phyloP scores from a whole-genome alignment of 208 protist genomes.

The Trypanosoma theileri region DNA sequence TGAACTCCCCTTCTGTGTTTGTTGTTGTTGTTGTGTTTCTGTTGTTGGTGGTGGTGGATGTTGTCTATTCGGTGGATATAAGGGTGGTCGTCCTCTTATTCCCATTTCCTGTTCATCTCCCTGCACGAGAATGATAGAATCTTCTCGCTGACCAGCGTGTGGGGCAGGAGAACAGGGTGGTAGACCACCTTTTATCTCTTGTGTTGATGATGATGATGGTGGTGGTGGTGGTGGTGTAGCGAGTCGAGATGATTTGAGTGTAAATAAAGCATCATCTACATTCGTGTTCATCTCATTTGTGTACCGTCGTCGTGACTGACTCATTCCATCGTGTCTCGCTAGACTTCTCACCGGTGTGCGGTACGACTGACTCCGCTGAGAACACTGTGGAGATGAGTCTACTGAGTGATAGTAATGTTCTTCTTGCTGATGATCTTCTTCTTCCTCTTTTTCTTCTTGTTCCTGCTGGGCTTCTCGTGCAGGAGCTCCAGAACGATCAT shows the following conservation, averaged over 20 bases:
- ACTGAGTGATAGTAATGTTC: background rate
- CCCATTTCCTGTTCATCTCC: background rate
- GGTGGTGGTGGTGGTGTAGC: constrained; percentile 1
- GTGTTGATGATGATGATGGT: background rate
- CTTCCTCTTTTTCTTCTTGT: background rate
- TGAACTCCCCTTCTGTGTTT: background rate
- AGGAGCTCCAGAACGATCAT: constrained; percentile 9
- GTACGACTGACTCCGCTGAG: constrained; percentile 17
- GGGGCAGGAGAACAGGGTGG: background rate
- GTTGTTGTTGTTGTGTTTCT: background rate
- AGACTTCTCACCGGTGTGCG: constrained; percentile 10
- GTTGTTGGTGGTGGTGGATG: background rate
- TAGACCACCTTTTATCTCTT: background rate
- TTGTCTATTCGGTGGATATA: background rate
- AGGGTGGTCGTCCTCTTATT: background rate
- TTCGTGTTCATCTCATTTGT: background rate
- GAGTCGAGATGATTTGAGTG: background rate
- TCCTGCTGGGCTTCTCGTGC: constrained; percentile 4
- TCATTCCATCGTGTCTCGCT: background rate
- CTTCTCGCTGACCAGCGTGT: background rate
- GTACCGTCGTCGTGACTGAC: background rate
- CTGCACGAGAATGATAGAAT: constrained; percentile 16
- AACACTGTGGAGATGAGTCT: background rate
- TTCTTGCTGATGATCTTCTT: background rate
- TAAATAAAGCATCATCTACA: background rate